These are phyloP conservation scores for Paraglomus brasilianum DNA, from an alignment of 192 early-diverging fungal genomes.

Conservation along the genomic window DNA sequence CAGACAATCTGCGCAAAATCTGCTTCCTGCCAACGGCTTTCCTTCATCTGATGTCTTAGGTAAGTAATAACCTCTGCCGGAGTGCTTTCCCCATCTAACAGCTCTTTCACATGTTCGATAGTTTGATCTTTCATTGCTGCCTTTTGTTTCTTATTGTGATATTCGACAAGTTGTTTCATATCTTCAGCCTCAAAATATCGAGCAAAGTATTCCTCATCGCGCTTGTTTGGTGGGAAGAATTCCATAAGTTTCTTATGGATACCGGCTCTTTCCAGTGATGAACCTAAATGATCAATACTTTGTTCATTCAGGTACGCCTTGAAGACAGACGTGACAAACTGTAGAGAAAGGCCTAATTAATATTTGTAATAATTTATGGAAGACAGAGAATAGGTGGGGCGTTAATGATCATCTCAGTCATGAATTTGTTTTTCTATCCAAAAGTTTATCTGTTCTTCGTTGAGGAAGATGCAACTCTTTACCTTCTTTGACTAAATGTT, in stretches of 20 bases:
- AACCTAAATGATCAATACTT: slow-evolving; percentile 72
- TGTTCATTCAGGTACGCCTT: slow-evolving; percentile 77
- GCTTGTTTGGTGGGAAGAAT: slow-evolving; percentile 92
- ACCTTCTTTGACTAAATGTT: slow-evolving; percentile 93
- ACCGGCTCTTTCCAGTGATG: slow-evolving; percentile 64
- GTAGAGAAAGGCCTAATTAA: slow-evolving; percentile 67
- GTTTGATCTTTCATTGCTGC: slow-evolving; percentile 65
- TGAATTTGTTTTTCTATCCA: neutral
- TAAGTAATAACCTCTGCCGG: slow-evolving; percentile 58
- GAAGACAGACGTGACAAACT: slow-evolving; percentile 83
- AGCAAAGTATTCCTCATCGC: slow-evolving; percentile 82
- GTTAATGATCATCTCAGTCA: too few species aligned
- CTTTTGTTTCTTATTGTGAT: slow-evolving; percentile 73
- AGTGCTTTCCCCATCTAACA: slow-evolving; percentile 57
- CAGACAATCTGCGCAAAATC: slow-evolving; percentile 78
- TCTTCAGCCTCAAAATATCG: slow-evolving; percentile 93
- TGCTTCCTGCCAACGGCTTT: slow-evolving; percentile 71
- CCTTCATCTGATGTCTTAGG: slow-evolving; percentile 64
- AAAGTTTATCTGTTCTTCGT: neutral
- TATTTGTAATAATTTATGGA: neutral
- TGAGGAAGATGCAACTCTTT: slow-evolving; percentile 18
- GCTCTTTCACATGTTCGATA: slow-evolving; percentile 55
- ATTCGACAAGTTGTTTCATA: slow-evolving; percentile 83
- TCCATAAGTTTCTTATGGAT: slow-evolving; percentile 76
- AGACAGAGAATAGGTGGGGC: too few species aligned